Percentiles rank a stretch among this genome's conserved stretches.
These are phyloP conservation scores for Neoboletus brunneissimus DNA, from an alignment of 768 basidiomycete species.

Conservation along the genomic window DNA sequence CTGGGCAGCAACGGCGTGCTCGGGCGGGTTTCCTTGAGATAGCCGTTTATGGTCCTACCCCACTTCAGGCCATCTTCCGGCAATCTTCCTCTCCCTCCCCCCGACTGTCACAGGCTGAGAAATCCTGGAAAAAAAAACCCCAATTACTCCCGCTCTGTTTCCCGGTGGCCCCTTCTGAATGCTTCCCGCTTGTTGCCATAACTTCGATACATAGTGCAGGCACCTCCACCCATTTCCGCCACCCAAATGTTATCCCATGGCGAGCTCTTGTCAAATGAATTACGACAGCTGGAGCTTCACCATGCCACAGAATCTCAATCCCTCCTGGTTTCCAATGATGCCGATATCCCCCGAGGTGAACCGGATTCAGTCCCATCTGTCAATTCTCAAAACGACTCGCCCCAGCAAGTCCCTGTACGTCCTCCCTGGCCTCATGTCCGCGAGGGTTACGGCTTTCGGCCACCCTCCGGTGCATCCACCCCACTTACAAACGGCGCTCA, in stretches of 20 bases:
- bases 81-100: not conserved
- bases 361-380: not conserved
- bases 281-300: slow-evolving; percentile 45
- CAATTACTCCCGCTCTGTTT: not conserved
- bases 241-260: slow-evolving; percentile 33
- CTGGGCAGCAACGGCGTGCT: not conserved
- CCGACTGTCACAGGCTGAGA: not conserved
- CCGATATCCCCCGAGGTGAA: slow-evolving; percentile 11
- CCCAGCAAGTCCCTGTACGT: slow-evolving; percentile 17
- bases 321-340: not conserved
- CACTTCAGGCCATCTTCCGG: slow-evolving; percentile 11
- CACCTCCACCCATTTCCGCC: not conserved
- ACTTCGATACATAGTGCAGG: not conserved
- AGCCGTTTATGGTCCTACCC: slow-evolving; percentile 23
- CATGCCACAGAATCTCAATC: slow-evolving; percentile 5
- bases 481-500: slow-evolving; percentile 42
- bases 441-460: slow-evolving; percentile 83
- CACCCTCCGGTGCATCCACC: slow-evolving; percentile 63
- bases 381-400: slow-evolving; percentile 10
- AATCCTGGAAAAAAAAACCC: not conserved
- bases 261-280: slow-evolving; percentile 43
- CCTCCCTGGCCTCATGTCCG: slow-evolving; percentile 39
- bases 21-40: slow-evolving; percentile 19
- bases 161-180: not conserved
- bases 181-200: not conserved